Base-by-base conservation (phyloP, 495 filamentous ascomycete genomes). In the Penicillium dipodomyicola region DNA sequence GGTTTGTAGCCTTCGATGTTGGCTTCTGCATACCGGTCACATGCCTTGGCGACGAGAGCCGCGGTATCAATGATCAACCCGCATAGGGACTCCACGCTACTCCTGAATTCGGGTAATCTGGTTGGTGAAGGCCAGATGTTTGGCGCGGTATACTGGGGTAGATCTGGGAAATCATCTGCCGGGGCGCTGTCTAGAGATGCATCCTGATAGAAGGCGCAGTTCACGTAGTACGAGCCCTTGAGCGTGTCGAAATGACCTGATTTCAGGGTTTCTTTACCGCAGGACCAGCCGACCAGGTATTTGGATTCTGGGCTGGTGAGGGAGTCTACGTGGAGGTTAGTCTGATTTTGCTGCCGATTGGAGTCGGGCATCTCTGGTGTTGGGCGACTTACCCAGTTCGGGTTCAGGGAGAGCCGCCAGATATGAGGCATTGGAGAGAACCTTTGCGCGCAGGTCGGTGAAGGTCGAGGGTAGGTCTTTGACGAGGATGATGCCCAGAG, bases 171-270 rank as follows among this genome's bases (percentile, higher is more conserved):
- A 58, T 80, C 83, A 49, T 83, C 74, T 5, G 74, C 73, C 2
- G 85, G 80, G 7, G 86, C 85, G 46, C 81, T 82, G 11, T 84
- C 76, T 5, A 91, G 76, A 2, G 64, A 54, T 2, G 84, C 77
- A 58, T 89, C 82, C 48, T 92, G 84, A 69, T 94, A 93, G 78
- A 96, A 97, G 49, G 89, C 89, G 71, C 91, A 96, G 74, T 97
- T 97, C 68, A 92, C 87, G 69, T 97, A 99, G 79, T 89, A 99
- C 17, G 91, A 96, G 52, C 94, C 94, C 76, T 99, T 99, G 11
- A 89, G 81, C 5, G 88, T 96, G 64, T 99, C 94, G 61, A 92
- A 90, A 56, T 87, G 86, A 57, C 92, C 91, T 65, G 88, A 85
- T 60, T 90, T 89, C 47, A 97, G 84, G n/a, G 89, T 94, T 72